Conservation (phyloP, 345 rosid genomes). For the Gossypium raimondii region DNA sequence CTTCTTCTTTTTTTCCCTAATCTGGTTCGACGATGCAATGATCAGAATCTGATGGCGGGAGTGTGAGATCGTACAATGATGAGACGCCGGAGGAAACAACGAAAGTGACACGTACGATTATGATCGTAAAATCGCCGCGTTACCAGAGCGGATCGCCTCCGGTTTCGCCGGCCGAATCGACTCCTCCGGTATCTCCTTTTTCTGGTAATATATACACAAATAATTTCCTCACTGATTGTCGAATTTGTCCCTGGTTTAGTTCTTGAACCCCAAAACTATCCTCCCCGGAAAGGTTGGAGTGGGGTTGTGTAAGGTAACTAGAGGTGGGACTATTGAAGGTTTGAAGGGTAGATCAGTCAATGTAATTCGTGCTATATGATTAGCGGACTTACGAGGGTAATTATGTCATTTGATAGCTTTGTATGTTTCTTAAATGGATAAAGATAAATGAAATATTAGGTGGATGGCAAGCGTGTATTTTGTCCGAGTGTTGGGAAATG, state of each 20-base stretch:
- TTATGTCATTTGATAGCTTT: conserved; percentile 19
- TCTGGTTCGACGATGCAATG: conserved; percentile 12
- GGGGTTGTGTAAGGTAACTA: neutral
- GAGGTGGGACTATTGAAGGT: neutral
- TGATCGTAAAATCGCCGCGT: conserved; percentile 83
- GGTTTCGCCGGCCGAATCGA: conserved; percentile 79
- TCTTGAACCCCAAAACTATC: neutral
- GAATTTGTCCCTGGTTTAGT: neutral
- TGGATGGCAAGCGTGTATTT: neutral
- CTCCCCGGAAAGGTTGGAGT: too few species aligned
- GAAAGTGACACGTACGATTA: conserved; percentile 78
- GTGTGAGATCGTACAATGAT: conserved; percentile 42
- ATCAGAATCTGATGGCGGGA: conserved; percentile 57
- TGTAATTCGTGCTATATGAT: neutral
- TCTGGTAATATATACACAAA: conserved; percentile 43
- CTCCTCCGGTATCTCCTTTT: conserved; percentile 80
- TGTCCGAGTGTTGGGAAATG: neutral
- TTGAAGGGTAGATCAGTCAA: neutral
- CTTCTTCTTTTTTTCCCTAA: neutral
- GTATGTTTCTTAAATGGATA: neutral
- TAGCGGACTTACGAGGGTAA: conserved; percentile 21
- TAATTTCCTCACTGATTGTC: neutral
- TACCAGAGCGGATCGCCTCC: conserved; percentile 71
- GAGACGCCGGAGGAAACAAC: conserved; percentile 38
- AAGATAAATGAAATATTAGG: conserved; percentile 12